These are phyloP conservation scores for Globisporangium canariense DNA, from an alignment of 352 stramenopile genomes.

Conservation along the genomic window DNA sequence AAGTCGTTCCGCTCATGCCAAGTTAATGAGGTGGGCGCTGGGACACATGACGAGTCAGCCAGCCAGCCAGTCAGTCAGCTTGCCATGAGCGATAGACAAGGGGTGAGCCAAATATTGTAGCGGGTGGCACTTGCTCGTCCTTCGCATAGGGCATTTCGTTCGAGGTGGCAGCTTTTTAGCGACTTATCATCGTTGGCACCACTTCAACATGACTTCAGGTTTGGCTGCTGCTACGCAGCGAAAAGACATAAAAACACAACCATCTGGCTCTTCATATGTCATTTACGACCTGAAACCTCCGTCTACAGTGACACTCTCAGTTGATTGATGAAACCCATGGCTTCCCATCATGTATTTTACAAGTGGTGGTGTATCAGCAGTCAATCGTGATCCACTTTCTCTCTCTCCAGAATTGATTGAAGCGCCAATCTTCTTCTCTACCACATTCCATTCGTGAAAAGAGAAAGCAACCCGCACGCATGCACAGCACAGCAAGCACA, in stretches of 20 bases:
- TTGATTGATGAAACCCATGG: too few species aligned
- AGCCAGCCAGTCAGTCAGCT: too few species aligned
- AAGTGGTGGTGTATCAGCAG: not conserved
- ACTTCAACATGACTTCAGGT: not conserved
- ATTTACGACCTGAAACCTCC: too few species aligned
- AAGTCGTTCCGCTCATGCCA: not conserved
- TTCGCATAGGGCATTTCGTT: slow-evolving; percentile 8
- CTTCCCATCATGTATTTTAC: not conserved
- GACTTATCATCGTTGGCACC: not conserved
- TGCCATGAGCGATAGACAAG: too few species aligned
- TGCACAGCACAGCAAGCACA: not conserved
- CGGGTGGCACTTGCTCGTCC: not conserved
- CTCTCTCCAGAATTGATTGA: not conserved
- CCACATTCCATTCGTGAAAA: not conserved
- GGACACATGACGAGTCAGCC: too few species aligned
- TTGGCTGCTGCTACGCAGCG: not conserved
- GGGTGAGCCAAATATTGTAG: not conserved
- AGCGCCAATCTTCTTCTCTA: not conserved
- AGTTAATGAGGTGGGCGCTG: too few species aligned
- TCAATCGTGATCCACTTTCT: not conserved
- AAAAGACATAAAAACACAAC: not conserved
- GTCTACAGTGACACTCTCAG: too few species aligned
- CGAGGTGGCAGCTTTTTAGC: not conserved
- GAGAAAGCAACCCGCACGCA: not conserved
- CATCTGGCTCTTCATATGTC: too few species aligned